These are phyloP conservation scores for Rhizopogon parksii DNA, from an alignment of 1,284 basidiomycete genomes.

Conservation along the genomic window DNA sequence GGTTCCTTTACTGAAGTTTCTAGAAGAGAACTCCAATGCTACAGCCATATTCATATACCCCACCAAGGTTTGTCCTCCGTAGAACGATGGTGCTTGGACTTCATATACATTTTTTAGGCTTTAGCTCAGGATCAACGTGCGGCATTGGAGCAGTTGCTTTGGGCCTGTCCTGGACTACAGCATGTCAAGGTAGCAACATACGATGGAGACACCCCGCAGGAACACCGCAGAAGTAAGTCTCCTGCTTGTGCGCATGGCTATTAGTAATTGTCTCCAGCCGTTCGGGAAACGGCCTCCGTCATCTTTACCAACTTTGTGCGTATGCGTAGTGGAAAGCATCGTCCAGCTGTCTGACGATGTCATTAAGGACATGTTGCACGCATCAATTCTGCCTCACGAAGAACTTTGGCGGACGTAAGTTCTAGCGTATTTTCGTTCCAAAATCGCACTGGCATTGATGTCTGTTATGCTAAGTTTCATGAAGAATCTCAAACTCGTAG, in stretches of 20 bases:
- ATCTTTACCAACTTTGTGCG: slow-evolving; percentile 75
- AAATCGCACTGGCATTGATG: slow-evolving; percentile 2
- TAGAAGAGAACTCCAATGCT: slow-evolving; percentile 55
- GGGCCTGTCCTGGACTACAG: slow-evolving; percentile 54
- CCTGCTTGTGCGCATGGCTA: neutral
- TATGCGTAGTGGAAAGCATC: neutral
- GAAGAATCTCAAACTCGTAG: slow-evolving; percentile 71
- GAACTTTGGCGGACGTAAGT: slow-evolving; percentile 72
- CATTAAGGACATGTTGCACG: slow-evolving; percentile 80
- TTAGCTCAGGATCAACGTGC: slow-evolving; percentile 83
- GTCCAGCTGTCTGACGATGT: neutral
- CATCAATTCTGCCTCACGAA: slow-evolving; percentile 80
- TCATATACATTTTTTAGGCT: slow-evolving; percentile 40
- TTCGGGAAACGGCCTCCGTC: slow-evolving; percentile 60
- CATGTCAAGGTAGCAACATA: slow-evolving; percentile 72
- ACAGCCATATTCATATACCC: slow-evolving; percentile 88
- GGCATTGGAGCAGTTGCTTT: slow-evolving; percentile 63
- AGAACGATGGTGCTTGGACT: neutral
- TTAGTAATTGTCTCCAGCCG: slow-evolving; percentile 32
- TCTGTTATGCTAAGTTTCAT: slow-evolving; percentile 46
- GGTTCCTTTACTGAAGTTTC: slow-evolving; percentile 66
- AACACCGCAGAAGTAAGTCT: slow-evolving; percentile 46
- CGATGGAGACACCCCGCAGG: slow-evolving; percentile 82
- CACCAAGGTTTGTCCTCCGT: slow-evolving; percentile 55
- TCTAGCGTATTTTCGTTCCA: neutral